Evolutionary conservation across 805 yeast species (phyloP), one percentile per base, ranked within the genome.

Genomic region (Metschnikowia picachoensis): DNA sequence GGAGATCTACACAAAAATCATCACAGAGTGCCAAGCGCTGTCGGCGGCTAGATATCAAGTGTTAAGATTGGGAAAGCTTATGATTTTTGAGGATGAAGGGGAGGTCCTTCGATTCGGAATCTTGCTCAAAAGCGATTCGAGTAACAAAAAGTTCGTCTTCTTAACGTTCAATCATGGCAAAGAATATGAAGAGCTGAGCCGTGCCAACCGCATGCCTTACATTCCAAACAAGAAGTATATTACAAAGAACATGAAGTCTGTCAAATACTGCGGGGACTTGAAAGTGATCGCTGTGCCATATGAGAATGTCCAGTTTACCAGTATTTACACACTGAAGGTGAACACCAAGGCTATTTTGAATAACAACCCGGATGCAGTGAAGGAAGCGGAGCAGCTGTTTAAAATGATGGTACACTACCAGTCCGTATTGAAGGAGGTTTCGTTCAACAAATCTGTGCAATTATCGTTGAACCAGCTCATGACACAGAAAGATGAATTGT

Each of bases 11-110:
- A 66, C 70, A 0, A 62, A 72, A 14, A 67, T 86, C 42, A 70
- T 82, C 36, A 57, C 58, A 6, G 79, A 76, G 39, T 59, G 79
- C n/a, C 64, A 75, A 35, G 69, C 70, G 36, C 68, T 76, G 40
- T 72, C 83, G 1, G 57, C 71, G 2, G 65, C 78, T n/a, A 72
- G 78, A 44, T 70, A 72, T 30, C 64, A 73, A 34, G 48, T 66
- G 15, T 63, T 86, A 42, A 70, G 65, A 44, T 59, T 65, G 1
- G 92, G 91, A 2, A 70, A 85, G 49, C 59, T 85, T 40, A 57
- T 87, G 43, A 72, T 83, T 6, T 88, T 69, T 61, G 73, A 79
- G 49, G 83, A 82, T 57, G 61, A 62, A 5, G 59, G 68, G 7
- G 73, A 65, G 4, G 60, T 63, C 13, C 52, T 74, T 1, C 61